A percentile compares a stretch with the other conserved stretches of the same genome.
phyloP scores from a whole-genome alignment of 768 basidiomycete species.

The Lentinus tigrinus region DNA sequence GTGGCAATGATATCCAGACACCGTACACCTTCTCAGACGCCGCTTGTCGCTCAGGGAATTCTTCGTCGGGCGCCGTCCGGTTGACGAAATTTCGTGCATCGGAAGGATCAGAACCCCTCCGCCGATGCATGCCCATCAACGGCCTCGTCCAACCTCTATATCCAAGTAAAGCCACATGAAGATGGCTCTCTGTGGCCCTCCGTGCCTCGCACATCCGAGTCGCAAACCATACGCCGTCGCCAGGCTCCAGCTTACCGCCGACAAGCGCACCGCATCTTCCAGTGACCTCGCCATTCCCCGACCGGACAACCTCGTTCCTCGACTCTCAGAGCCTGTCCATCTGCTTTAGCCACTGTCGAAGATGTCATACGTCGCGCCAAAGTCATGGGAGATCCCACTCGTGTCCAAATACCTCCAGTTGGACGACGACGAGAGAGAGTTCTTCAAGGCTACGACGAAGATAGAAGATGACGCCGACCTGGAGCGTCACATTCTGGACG shows the following conservation, averaged over 20 bases:
- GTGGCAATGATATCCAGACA: too few species aligned
- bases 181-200: background rate
- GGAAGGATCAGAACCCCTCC: too few species aligned
- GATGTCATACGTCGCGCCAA: background rate
- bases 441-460: slow-evolving; percentile 19
- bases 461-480: slow-evolving; percentile 24
- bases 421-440: slow-evolving; percentile 4
- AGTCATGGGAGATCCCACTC: background rate
- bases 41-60: too few species aligned
- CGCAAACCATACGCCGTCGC: background rate
- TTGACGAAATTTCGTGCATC: too few species aligned
- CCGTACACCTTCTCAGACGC: too few species aligned
- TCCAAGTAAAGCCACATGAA: background rate
- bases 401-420: slow-evolving; percentile 1
- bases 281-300: background rate
- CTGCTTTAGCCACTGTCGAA: too few species aligned
- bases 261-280: background rate
- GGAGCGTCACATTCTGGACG: slow-evolving; percentile 21
- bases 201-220: background rate
- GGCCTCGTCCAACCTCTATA: background rate
- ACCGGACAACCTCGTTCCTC: background rate
- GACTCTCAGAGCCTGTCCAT: too few species aligned
- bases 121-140: too few species aligned
- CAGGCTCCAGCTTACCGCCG: background rate
- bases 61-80: too few species aligned